Evolutionary conservation across 495 filamentous ascomycete genomes (phyloP).

Genomic region (Penicillium samsonianum): DNA sequence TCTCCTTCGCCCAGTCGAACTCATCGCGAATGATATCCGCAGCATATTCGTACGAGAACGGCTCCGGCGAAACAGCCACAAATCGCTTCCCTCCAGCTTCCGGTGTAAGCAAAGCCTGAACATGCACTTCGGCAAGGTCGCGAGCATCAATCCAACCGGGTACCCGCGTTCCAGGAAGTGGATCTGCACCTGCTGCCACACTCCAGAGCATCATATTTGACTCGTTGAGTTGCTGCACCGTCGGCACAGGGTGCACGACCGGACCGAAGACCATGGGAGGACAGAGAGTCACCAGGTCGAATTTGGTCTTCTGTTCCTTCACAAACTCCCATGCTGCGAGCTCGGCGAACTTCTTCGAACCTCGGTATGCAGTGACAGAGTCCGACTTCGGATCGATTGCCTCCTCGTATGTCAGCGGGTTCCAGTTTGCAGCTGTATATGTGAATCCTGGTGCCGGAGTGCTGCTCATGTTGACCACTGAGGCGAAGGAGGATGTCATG

Average conservation of each 20-base stretch:
- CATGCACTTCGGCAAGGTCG: constrained; percentile 46
- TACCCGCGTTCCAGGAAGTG: constrained; percentile 34
- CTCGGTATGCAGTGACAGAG: constrained; percentile 58
- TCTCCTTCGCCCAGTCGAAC: constrained; percentile 31
- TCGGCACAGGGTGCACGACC: constrained; percentile 36
- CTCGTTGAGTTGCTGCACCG: constrained; percentile 37
- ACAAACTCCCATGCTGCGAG: constrained; percentile 56
- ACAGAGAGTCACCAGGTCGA: constrained; percentile 67
- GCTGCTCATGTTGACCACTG: constrained; percentile 54
- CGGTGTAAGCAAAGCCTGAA: constrained; percentile 34
- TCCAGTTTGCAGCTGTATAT: constrained; percentile 72
- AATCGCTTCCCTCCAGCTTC: constrained; percentile 42
- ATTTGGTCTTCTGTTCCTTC: constrained; percentile 64
- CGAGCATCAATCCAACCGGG: constrained; percentile 49
- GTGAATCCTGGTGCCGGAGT: constrained; percentile 44
- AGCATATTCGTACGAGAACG: constrained; percentile 43
- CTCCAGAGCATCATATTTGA: constrained; percentile 40
- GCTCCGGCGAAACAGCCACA: constrained; percentile 34
- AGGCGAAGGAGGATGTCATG: constrained; percentile 74
- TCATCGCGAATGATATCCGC: constrained; percentile 37
- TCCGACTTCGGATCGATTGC: constrained; percentile 41
- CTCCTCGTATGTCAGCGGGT: constrained; percentile 65
- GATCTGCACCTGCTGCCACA: constrained; percentile 28
- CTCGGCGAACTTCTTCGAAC: constrained; percentile 61
- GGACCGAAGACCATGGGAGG: constrained; percentile 53